Percentiles rank a stretch among this genome's conserved stretches.
phyloP scores from a whole-genome alignment of 805 yeast species.

The Yamadazyma sp. region DNA sequence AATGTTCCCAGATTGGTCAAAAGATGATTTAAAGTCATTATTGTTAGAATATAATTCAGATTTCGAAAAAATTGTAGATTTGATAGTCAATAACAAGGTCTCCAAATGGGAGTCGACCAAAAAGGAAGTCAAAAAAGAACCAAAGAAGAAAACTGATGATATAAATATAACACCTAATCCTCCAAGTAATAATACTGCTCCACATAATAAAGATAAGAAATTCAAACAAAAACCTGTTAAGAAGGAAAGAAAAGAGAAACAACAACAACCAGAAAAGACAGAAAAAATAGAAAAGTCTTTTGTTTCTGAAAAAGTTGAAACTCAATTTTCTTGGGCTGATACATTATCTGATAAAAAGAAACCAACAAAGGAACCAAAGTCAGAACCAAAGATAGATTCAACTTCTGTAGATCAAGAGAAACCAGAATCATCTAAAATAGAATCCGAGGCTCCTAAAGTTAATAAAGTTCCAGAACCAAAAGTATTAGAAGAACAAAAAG shows the following conservation, averaged over 20 bases:
- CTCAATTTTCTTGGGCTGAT: conserved; percentile 34
- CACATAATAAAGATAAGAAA: conserved; percentile 1
- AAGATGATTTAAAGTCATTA: conserved; percentile 74
- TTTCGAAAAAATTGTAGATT: conserved; percentile 76
- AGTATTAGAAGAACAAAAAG: conserved; percentile 3
- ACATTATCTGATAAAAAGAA: conserved; percentile 38
- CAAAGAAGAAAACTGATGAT: not conserved
- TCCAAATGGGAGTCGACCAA: conserved; percentile 93
- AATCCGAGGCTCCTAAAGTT: conserved; percentile 8
- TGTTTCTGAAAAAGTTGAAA: conserved; percentile 16
- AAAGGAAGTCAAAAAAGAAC: conserved; percentile 43
- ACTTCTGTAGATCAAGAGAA: conserved; percentile 27
- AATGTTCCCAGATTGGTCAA: conserved; percentile 93
- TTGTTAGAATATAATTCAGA: conserved; percentile 72
- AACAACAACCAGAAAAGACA: conserved; percentile 4
- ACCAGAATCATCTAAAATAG: conserved; percentile 33
- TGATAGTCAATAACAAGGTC: conserved; percentile 87
- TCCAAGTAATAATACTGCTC: too few relatives aligned
- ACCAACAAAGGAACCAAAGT: conserved; percentile 17
- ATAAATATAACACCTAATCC: not conserved
- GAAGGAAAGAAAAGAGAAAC: conserved; percentile 4
- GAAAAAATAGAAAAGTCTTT: conserved; percentile 13
- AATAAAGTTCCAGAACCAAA: conserved; percentile 7
- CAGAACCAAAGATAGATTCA: conserved; percentile 16
- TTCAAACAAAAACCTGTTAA: not conserved